phyloP scores from a whole-genome alignment of 2,329 filamentous ascomycete genomes.

The Fusarium lateritium region DNA sequence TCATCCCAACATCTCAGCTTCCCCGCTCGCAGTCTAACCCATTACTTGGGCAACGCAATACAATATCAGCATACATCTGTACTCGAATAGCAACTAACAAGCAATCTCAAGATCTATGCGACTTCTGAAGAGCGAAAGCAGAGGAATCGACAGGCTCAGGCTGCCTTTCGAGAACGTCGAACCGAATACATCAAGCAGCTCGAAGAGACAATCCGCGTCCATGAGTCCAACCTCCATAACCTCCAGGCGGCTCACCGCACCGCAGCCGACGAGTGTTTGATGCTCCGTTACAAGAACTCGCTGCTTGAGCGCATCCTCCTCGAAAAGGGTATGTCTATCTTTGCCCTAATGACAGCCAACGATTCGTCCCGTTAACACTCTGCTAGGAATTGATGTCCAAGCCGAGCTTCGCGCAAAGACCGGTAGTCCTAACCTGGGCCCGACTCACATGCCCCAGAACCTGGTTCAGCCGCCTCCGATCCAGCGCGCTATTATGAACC shows the following conservation, averaged over 20 bases:
- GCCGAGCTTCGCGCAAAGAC: constrained; percentile 94
- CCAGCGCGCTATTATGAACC: constrained; percentile 84
- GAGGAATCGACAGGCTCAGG: constrained; percentile 95
- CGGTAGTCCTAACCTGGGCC: constrained; percentile 84
- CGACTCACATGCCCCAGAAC: constrained; percentile 76
- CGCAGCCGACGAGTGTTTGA: constrained; percentile 95
- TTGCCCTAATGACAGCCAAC: neutral
- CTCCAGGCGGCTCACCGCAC: constrained; percentile 94
- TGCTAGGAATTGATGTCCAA: constrained; percentile 92
- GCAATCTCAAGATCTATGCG: constrained; percentile 84
- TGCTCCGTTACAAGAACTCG: constrained; percentile 99
- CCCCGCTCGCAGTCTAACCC: constrained; percentile 14
- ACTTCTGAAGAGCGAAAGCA: constrained; percentile 99
- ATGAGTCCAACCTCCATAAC: constrained; percentile 93
- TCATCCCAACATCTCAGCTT: constrained; percentile 10
- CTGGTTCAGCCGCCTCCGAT: constrained; percentile 82
- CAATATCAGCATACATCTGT: constrained; percentile 4
- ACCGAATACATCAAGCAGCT: constrained; percentile 99
- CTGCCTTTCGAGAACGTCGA: constrained; percentile 94
- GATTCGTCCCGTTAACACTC: constrained; percentile 13
- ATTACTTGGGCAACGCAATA: constrained; percentile 19
- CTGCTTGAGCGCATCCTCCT: constrained; percentile 94
- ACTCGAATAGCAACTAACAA: constrained; percentile 38
- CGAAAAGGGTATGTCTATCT: constrained; percentile 82
- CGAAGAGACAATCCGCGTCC: constrained; percentile 95